phyloP scores from a whole-genome alignment of 1,139 yeast genomes.

The Blastobotrys persicus region DNA sequence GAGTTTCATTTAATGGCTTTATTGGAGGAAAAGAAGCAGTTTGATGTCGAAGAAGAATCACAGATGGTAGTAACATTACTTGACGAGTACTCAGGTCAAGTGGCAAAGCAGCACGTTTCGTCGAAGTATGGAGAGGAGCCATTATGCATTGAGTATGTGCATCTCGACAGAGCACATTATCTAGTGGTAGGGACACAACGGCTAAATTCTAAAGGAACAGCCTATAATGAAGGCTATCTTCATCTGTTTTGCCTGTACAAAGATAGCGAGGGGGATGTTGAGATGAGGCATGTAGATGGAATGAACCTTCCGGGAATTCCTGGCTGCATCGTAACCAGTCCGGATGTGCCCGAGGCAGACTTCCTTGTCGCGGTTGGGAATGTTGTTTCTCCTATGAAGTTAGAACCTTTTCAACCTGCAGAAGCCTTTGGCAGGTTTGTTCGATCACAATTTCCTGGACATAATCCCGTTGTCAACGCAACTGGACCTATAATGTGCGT shows the following conservation, averaged over 20 bases:
- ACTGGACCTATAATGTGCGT: neutral
- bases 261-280: neutral
- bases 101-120: neutral
- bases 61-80: neutral
- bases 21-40: neutral
- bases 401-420: neutral
- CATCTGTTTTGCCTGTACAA: neutral
- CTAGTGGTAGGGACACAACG: neutral
- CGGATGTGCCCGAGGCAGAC: neutral
- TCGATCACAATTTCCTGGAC: neutral
- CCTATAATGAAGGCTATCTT: neutral
- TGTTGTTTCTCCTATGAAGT: neutral
- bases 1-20: neutral
- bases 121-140: neutral
- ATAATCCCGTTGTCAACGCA: neutral
- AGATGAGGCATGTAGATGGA: neutral
- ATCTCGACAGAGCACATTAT: neutral
- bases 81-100: neutral
- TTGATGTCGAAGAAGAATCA: neutral
- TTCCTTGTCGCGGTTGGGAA: neutral
- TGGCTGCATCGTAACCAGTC: neutral
- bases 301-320: neutral
- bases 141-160: neutral
- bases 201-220: neutral
- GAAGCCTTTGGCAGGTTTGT: neutral